Conservation (phyloP, 192 early-diverging fungal species). For the Neocallimastix lanati region DNA sequence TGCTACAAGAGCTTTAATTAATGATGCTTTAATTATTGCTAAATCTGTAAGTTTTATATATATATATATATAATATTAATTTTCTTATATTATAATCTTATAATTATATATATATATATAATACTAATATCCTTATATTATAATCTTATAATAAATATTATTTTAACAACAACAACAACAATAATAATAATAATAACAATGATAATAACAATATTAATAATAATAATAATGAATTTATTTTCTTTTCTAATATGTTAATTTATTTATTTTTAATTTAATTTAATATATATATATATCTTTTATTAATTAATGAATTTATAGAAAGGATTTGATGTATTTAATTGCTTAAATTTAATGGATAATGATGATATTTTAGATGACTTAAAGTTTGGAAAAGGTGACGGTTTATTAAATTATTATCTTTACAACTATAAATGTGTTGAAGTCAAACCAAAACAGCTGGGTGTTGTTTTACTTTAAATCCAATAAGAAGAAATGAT, state of each 20-base stretch:
- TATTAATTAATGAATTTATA: conserved; percentile 4
- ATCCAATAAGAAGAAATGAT: too few species aligned
- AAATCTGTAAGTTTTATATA: conserved; percentile 10
- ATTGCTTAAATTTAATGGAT: conserved; percentile 83
- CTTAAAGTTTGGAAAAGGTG: conserved; percentile 80
- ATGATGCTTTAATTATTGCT: conserved; percentile 66
- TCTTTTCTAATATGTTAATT: too few species aligned
- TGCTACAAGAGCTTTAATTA: conserved; percentile 26
- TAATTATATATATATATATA: too few species aligned
- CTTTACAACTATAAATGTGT: conserved; percentile 86
- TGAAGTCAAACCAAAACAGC: conserved; percentile 38
- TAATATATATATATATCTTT: not conserved
- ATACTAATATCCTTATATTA: too few species aligned
- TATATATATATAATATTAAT: too few species aligned
- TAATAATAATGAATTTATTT: too few species aligned
- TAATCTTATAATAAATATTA: too few species aligned
- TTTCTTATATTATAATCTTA: too few species aligned
- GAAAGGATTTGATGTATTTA: conserved; percentile 82
- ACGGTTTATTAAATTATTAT: conserved; percentile 89
- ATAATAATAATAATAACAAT: too few species aligned
- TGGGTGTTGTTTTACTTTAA: conserved; percentile 83
- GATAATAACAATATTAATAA: too few species aligned
- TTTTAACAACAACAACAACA: too few species aligned
- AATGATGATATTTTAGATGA: conserved; percentile 62
- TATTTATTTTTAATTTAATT: too few species aligned